These are phyloP conservation scores for Amanita inopinata DNA, from an alignment of 768 basidiomycete genomes.

Conservation along the genomic window DNA sequence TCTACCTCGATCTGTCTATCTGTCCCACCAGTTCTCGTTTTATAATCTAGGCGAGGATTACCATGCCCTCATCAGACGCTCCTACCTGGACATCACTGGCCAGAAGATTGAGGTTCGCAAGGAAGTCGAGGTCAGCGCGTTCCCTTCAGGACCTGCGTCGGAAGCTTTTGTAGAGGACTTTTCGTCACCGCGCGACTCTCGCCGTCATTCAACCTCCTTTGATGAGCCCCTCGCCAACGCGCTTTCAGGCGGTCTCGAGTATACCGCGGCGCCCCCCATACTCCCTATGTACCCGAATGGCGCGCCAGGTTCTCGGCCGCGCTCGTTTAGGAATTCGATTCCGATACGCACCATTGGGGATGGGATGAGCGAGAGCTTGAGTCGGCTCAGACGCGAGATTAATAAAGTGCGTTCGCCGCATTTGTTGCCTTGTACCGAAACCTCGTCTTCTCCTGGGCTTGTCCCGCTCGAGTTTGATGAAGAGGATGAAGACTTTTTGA, in stretches of 20 bases:
- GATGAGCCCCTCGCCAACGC: slow-evolving; percentile 76
- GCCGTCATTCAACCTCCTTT: slow-evolving; percentile 47
- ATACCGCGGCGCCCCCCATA: slow-evolving; percentile 29
- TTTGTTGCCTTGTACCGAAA: slow-evolving; percentile 19
- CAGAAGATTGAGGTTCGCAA: slow-evolving; percentile 60
- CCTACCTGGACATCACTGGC: slow-evolving; percentile 48
- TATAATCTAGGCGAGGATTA: slow-evolving; percentile 68
- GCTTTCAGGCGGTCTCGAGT: slow-evolving; percentile 51
- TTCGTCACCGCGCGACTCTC: slow-evolving; percentile 31
- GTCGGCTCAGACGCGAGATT: slow-evolving; percentile 48
- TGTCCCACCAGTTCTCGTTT: slow-evolving; percentile 81
- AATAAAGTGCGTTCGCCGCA: slow-evolving; percentile 39
- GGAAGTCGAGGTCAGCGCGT: slow-evolving; percentile 59
- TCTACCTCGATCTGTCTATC: slow-evolving; percentile 70
- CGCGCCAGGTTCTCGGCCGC: slow-evolving; percentile 25
- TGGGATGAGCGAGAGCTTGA: slow-evolving; percentile 52
- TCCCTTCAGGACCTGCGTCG: slow-evolving; percentile 23
- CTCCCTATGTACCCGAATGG: slow-evolving; percentile 84
- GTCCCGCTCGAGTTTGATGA: slow-evolving; percentile 57
- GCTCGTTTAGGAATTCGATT: slow-evolving; percentile 38
- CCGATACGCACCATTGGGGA: slow-evolving; percentile 49
- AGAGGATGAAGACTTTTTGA: slow-evolving; percentile 53
- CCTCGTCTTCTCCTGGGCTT: slow-evolving; percentile 16
- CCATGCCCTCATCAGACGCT: slow-evolving; percentile 62
- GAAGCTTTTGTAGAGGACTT: slow-evolving; percentile 49